Evolutionary conservation across 2,329 filamentous ascomycete species (phyloP), one percentile per base, ranked within the genome.

Genomic region (Beauveria australis): DNA sequence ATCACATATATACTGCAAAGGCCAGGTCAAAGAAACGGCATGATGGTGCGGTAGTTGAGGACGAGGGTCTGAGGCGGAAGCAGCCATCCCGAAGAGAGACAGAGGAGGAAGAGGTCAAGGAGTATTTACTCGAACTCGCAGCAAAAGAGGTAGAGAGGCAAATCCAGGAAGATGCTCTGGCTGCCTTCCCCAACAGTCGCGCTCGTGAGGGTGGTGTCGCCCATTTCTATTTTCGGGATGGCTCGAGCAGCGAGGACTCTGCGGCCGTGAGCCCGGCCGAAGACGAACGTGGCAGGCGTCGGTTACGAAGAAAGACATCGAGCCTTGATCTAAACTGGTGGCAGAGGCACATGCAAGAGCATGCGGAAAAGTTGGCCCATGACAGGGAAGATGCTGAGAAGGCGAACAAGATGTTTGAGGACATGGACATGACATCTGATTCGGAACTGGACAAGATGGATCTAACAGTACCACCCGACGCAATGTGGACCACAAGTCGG

Each of bases 91-190:
- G 86, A 76, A 73, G 89, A 78, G 79, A 92, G 81, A 83, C 82
- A 61, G 88, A 89, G 64, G 89, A 94, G 69, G 89, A 90, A 64
- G 82, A 84, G 64, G 88, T 89, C 66, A 85, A 88, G 56, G 85
- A 87, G 43, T 92, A 92, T 72, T 76, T 96, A 60, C 81, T 96
- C 62, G 86, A 89, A 61, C 78, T 96, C 61, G 90, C 92, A 48
- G 89, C 89, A 55, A 88, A 86, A 68, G 88, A 91, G 68, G 89
- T 89, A 9, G 87, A 94, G 71, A 85, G 87, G 68, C 88, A 93
- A 71, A 78, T 97, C 64, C 85, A 89, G 64, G 90, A 96, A 67
- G 80, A 85, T 68, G 89, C 88, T 53, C 80, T 92, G 70, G 86
- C 87, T 44, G 89, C 88, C 1, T 92, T 91, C 69, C 88, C 89